These are phyloP conservation scores for Mycena pura DNA, from an alignment of 768 basidiomycete genomes.

Conservation along the genomic window DNA sequence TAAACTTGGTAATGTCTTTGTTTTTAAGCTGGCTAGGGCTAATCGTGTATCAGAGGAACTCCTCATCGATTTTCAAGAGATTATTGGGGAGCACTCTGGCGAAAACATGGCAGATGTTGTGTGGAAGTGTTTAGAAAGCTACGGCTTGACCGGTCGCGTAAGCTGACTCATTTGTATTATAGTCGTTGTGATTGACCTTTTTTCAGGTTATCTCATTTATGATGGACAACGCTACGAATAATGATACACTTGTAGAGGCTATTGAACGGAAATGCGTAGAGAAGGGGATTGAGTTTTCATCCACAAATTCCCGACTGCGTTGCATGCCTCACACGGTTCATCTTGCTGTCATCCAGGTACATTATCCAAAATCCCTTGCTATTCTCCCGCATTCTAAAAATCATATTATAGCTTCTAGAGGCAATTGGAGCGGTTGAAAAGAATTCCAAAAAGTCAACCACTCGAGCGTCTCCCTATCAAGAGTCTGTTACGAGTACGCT, in stretches of 20 bases:
- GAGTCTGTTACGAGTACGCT: neutral
- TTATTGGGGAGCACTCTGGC: conserved; percentile 41
- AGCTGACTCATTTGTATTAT: neutral
- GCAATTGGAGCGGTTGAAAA: conserved; percentile 15
- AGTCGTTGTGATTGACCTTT: neutral
- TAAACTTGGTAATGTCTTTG: conserved; percentile 23
- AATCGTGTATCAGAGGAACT: conserved; percentile 36
- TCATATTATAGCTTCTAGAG: conserved; percentile 10
- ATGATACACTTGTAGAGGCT: conserved; percentile 37
- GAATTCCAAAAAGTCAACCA: neutral
- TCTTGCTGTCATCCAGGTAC: conserved; percentile 41
- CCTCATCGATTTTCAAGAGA: conserved; percentile 44
- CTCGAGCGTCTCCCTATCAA: conserved; percentile 4
- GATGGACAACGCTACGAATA: conserved; percentile 45
- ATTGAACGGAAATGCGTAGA: conserved; percentile 26
- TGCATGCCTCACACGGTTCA: conserved; percentile 49
- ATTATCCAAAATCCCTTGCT: neutral
- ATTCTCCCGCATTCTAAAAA: neutral
- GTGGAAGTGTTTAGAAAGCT: conserved; percentile 35
- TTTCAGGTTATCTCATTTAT: conserved; percentile 39
- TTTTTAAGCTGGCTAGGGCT: neutral
- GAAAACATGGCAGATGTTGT: conserved; percentile 44
- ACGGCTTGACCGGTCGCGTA: conserved; percentile 31
- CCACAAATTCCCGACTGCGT: conserved; percentile 31
- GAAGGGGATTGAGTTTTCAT: conserved; percentile 32